Base-by-base conservation (phyloP, 1,284 basidiomycete genomes). In the Schizophyllum amplum region DNA sequence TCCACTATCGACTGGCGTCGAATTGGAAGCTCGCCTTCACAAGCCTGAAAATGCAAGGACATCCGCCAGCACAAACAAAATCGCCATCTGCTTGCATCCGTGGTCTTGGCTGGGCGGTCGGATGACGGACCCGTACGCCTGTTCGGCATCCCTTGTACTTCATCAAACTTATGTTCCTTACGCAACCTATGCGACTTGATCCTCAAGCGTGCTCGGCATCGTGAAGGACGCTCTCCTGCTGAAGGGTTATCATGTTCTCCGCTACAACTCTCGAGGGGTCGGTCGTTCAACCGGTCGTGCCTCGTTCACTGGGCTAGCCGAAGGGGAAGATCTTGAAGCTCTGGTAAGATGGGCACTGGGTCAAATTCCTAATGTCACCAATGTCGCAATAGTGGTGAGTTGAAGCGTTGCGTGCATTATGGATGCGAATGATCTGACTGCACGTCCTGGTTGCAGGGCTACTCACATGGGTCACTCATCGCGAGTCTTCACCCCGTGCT, bases 61-160 rank as follows among this genome's bases (percentile, higher is more conserved):
- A n/a, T n/a, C n/a, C 33, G 3, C 33, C 33, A 42, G 33, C 33
- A 47, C 15, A 20, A 51, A 47, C 23, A 82, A 79, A 59, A 67
- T 85, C 5, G 87, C 83, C 0, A 69, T 91, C 9, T 83, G 83
- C 60, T 71, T 88, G 15, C 88, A 91, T 64, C 89, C 89, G 11
- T 91, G 87, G 87, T 84, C 86, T 17, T 83, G 87, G 77, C 74
- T 91, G 0, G 88, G 89, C 4, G 89, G 89, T 4, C 75, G 71
- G 56, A 87, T 85, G 81, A 67, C 81, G 60, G 88, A 91, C 64
- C 79, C 84, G 89, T 90, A 66, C 65, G 87, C 76, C 48, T 55
- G 59, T 47, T 57, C 52, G 11, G 58, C 42, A n/a, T 51, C 46
- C 51, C 25, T n/a, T 47, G 23, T 25, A 22, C 24, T 47, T 42